Base-by-base conservation (phyloP, 768 basidiomycete genomes). In the Calocybe cyanea region DNA sequence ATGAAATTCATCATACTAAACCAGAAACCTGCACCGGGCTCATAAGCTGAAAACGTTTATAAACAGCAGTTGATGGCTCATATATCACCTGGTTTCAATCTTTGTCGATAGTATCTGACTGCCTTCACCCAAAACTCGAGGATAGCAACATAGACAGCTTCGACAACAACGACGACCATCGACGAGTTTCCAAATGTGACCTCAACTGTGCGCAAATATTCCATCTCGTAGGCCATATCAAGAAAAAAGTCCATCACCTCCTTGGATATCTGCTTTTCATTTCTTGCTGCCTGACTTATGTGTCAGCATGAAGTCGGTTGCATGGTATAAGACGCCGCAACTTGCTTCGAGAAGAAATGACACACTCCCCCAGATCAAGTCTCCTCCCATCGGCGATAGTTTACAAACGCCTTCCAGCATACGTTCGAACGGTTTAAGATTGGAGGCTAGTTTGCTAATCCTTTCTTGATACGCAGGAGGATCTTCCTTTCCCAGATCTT, bases 101-200 rank as follows among this genome's bases (percentile, higher is more conserved):
- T 50, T 11, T 35, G 37, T 7, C 30, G 40, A 24, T 45, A 50
- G 15, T 50, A 36, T n/a, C 42, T 45, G 2, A 43, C 43, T 13
- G 43, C 49, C 24, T 45, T 25, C 13, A 45, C 43, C 49, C 49
- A 50, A 18, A 50, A 50, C 13, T 45, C 21, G 3, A 50, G 15
- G 3, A 50, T 50, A 6, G 49, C 33, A 32, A 9, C 11, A 38
- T 50, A 50, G 13, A 50, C 8, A n/a, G 32, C 28, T 20, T 50
- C 49, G 9, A 45, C 30, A 10, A 45, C 49, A 7, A 44, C 25
- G 17, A 37, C 30, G 4, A 50, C 35, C 5, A 45, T 32, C 24
- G 35, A 31, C 2, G 43, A 24, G 4, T 25, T 20, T 2, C 20
- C 7, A 30, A 50, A 50, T 3, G 49, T 23, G 9, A 21, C 13